phyloP scores from a whole-genome alignment of 2,329 filamentous ascomycete species.

The Chaetomium olivaceum region DNA sequence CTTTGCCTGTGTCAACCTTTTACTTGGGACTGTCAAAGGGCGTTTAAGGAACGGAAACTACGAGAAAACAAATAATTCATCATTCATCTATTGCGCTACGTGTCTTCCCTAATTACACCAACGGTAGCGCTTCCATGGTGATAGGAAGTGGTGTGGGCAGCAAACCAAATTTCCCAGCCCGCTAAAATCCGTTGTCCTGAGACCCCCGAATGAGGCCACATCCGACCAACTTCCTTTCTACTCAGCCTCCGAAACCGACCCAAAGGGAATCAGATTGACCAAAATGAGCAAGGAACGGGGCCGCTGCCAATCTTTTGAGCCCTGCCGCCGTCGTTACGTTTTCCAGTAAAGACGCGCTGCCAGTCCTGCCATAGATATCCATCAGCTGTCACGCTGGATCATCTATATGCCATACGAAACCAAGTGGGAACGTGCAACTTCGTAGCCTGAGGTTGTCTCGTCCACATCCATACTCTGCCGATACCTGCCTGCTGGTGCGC shows the following conservation, averaged over 20 bases:
- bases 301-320: slow-evolving; percentile 12
- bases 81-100: not conserved
- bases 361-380: slow-evolving; percentile 14
- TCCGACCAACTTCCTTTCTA: not conserved
- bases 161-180: not conserved
- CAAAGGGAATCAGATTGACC: not conserved
- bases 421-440: slow-evolving; percentile 4
- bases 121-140: not conserved
- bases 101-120: not conserved
- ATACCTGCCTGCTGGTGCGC: not conserved
- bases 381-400: slow-evolving; percentile 29
- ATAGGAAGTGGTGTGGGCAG: no score
- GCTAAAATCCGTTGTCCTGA: not conserved
- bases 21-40: not conserved
- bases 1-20: not conserved
- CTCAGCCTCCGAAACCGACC: not conserved
- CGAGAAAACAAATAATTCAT: not conserved
- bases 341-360: slow-evolving; percentile 28
- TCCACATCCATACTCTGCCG: not conserved
- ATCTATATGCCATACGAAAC: slow-evolving; percentile 18
- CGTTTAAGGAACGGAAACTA: not conserved
- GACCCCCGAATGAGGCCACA: not conserved
- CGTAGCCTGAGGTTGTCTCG: not conserved
- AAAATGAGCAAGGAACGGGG: slow-evolving; percentile 6
- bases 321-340: slow-evolving; percentile 25